A percentile compares a stretch with the other conserved stretches of the same genome.
Evolutionary conservation across 768 basidiomycete species (phyloP).

Genomic region (Gloeostereum incarnatum): DNA sequence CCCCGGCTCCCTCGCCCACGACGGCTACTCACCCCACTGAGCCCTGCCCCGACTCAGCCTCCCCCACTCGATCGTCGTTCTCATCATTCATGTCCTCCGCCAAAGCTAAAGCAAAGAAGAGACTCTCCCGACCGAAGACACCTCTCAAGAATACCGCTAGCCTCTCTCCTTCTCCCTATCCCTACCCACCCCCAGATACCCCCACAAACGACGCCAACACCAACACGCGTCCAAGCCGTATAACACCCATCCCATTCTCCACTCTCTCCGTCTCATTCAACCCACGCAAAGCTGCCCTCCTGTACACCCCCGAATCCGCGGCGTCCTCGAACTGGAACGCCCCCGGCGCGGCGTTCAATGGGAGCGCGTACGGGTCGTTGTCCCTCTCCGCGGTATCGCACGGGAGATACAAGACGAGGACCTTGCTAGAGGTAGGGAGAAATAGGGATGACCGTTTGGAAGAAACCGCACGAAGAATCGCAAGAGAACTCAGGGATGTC

Average conservation of each 20-base stretch:
- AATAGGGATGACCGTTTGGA: slow-evolving; percentile 4
- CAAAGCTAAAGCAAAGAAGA: too few relatives aligned
- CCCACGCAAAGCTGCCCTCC: slow-evolving; percentile 26
- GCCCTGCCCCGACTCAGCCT: too few relatives aligned
- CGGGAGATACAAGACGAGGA: slow-evolving; percentile 2
- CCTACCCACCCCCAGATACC: too few relatives aligned
- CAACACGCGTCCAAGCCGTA: too few relatives aligned
- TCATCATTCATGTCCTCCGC: too few relatives aligned
- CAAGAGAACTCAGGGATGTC: not conserved
- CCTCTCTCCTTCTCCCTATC: too few relatives aligned
- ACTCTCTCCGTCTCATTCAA: slow-evolving; percentile 30
- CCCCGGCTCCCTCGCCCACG: too few relatives aligned
- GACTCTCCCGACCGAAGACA: too few relatives aligned
- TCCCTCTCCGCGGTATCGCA: not conserved
- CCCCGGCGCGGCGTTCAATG: not conserved
- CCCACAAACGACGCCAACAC: too few relatives aligned
- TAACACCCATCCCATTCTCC: slow-evolving; percentile 21
- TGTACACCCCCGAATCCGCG: slow-evolving; percentile 11
- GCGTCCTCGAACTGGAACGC: not conserved
- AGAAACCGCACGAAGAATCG: slow-evolving; percentile 1
- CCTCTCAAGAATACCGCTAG: too few relatives aligned
- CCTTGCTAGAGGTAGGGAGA: slow-evolving; percentile 10
- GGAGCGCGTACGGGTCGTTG: slow-evolving; percentile 1
- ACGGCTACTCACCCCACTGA: too few relatives aligned
- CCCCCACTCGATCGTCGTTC: too few relatives aligned